Evolutionary conservation across 2,329 filamentous ascomycete species (phyloP).

Genomic region (Drechslera avenae): DNA sequence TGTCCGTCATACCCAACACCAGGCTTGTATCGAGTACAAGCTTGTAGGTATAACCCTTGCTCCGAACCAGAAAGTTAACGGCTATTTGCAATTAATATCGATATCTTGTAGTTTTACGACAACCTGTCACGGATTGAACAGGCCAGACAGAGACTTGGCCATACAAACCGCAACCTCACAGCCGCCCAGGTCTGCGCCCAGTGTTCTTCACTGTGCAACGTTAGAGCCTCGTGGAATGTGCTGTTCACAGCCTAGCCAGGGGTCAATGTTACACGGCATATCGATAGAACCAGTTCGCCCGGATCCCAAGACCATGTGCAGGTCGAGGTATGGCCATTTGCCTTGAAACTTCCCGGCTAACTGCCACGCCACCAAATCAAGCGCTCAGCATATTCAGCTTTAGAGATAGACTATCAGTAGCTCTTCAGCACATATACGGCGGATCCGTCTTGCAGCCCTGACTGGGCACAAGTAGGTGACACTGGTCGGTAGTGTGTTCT

Average conservation of each 20-base stretch:
- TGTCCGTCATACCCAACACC: constrained; percentile 6
- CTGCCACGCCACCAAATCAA: constrained; percentile 4
- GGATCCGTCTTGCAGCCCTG: constrained; percentile 6
- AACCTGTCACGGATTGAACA: too few species aligned
- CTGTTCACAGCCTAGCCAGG: constrained; percentile 9
- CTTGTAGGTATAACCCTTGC: not conserved
- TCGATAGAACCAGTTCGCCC: constrained; percentile 1
- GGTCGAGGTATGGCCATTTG: constrained; percentile 7
- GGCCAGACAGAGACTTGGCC: too few species aligned
- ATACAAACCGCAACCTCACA: not conserved
- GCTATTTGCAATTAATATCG: too few species aligned
- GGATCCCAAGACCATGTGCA: constrained; percentile 11
- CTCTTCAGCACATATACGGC: constrained; percentile 1
- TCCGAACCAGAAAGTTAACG: too few species aligned
- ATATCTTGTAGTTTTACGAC: too few species aligned
- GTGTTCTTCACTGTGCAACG: constrained; percentile 6
- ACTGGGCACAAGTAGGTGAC: constrained; percentile 18
- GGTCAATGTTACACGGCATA: constrained; percentile 19
- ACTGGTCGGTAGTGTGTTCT: not conserved
- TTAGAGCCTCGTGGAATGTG: constrained; percentile 11
- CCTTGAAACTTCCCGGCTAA: too few species aligned
- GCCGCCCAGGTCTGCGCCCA: not conserved
- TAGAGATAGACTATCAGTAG: not conserved
- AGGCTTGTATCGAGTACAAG: too few species aligned
- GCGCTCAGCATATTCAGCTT: not conserved